phyloP scores from a whole-genome alignment of 2,329 filamentous ascomycete species.

The Cercospora berteroae region DNA sequence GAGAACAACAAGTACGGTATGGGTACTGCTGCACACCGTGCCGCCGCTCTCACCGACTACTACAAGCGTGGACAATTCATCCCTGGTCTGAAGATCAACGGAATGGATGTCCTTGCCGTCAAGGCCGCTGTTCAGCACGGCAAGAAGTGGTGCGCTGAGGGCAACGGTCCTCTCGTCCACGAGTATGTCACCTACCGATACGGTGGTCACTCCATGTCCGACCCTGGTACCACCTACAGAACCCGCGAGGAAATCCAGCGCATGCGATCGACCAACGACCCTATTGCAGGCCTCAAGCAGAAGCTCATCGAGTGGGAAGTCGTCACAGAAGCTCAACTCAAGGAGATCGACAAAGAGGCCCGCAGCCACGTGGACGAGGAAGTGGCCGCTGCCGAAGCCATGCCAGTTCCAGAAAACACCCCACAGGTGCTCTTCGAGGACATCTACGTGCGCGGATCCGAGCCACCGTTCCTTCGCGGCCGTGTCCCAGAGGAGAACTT shows the following conservation, averaged over 20 bases:
- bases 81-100: slow-evolving; percentile 98
- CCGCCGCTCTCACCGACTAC: slow-evolving; percentile 96
- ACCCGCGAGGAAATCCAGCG: slow-evolving; percentile 99
- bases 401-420: slow-evolving; percentile 75
- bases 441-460: slow-evolving; percentile 85
- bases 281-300: slow-evolving; percentile 96
- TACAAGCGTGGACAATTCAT: slow-evolving; percentile 99
- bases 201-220: slow-evolving; percentile 99
- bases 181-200: slow-evolving; percentile 99
- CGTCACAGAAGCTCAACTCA: slow-evolving; percentile 89
- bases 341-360: slow-evolving; percentile 92
- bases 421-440: slow-evolving; percentile 89
- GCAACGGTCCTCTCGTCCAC: slow-evolving; percentile 90
- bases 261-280: slow-evolving; percentile 98
- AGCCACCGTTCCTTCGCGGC: slow-evolving; percentile 85
- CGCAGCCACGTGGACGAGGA: slow-evolving; percentile 81
- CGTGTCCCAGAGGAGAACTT: slow-evolving; percentile 89
- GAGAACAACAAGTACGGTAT: slow-evolving; percentile 99
- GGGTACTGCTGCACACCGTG: slow-evolving; percentile 93
- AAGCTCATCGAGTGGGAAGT: slow-evolving; percentile 97
- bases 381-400: slow-evolving; percentile 85
- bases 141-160: slow-evolving; percentile 78
- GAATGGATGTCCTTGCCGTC: slow-evolving; percentile 97
- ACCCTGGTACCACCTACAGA: slow-evolving; percentile 96
- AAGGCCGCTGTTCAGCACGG: slow-evolving; percentile 94